phyloP scores from a whole-genome alignment of 176 grass and related monocot species.

The Aegilops tauschii region DNA sequence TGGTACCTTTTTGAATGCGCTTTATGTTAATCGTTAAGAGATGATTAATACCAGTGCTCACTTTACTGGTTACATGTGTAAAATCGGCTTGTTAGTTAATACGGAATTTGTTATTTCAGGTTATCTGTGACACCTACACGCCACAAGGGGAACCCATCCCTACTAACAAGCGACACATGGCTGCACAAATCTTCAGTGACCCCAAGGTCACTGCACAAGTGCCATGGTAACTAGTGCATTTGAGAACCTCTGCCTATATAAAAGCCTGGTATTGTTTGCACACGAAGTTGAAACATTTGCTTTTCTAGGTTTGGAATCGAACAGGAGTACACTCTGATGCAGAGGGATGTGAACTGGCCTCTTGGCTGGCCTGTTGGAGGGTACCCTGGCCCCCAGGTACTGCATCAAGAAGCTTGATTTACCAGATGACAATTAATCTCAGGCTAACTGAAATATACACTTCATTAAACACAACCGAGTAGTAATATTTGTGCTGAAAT shows the following conservation, averaged over 20 bases:
- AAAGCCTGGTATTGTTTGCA: not conserved
- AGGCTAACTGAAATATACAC: not conserved
- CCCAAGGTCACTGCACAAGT: slow-evolving; percentile 74
- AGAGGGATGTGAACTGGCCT: slow-evolving; percentile 88
- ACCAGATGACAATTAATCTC: not conserved
- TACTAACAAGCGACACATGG: slow-evolving; percentile 71
- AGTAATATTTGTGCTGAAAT: slow-evolving; percentile 19
- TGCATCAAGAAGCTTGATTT: slow-evolving; percentile 7
- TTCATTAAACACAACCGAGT: not conserved
- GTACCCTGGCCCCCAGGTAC: slow-evolving; percentile 97
- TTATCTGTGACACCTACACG: slow-evolving; percentile 82
- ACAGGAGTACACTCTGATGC: slow-evolving; percentile 96
- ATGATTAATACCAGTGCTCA: not conserved
- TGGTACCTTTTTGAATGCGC: slow-evolving; percentile 46
- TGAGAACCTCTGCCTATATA: not conserved
- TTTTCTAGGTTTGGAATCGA: slow-evolving; percentile 89
- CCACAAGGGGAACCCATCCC: slow-evolving; percentile 72
- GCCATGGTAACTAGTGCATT: slow-evolving; percentile 64
- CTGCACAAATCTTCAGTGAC: slow-evolving; percentile 76
- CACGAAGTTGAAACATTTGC: not conserved
- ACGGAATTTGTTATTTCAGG: slow-evolving; percentile 27
- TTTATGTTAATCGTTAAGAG: not conserved
- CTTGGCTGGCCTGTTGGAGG: slow-evolving; percentile 99
- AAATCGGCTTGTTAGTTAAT: not conserved
- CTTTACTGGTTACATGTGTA: not conserved